Evolutionary conservation across 805 yeast genomes (phyloP).

Genomic region (Candida orba): DNA sequence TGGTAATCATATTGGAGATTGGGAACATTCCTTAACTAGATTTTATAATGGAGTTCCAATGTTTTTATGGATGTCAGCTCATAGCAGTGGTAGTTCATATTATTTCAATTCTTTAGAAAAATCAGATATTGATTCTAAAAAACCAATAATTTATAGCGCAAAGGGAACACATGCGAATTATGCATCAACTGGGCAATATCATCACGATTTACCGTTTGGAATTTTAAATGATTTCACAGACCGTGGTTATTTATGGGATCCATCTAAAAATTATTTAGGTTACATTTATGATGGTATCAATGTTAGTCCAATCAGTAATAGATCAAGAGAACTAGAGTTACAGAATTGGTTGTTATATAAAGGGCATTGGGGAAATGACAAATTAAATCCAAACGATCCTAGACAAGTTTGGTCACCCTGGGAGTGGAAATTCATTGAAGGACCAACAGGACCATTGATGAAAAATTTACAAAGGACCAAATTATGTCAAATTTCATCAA

Average conservation of each 20-base stretch:
- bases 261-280: conserved; percentile 70
- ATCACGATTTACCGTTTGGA: conserved; percentile 91
- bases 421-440: conserved; percentile 87
- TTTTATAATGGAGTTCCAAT: conserved; percentile 76
- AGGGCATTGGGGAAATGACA: conserved; percentile 91
- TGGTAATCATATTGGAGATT: conserved; percentile 96
- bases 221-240: conserved; percentile 91
- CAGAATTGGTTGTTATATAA: conserved; percentile 65
- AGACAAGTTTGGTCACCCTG: conserved; percentile 84
- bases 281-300: conserved; percentile 66
- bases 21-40: conserved; percentile 92
- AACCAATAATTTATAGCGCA: conserved; percentile 83
- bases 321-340: conserved; percentile 19
- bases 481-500: conserved; percentile 60
- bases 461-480: conserved; percentile 64
- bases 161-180: conserved; percentile 97
- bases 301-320: conserved; percentile 33
- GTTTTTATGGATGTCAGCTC: conserved; percentile 94
- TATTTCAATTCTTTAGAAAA: conserved; percentile 64
- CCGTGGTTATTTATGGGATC: conserved; percentile 94
- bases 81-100: conserved; percentile 94
- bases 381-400: conserved; percentile 57
- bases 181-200: conserved; percentile 91
- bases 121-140: conserved; percentile 21
- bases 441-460: conserved; percentile 84